These are phyloP conservation scores for Tilletia horrida DNA, from an alignment of 1,284 basidiomycete genomes.

Conservation along the genomic window DNA sequence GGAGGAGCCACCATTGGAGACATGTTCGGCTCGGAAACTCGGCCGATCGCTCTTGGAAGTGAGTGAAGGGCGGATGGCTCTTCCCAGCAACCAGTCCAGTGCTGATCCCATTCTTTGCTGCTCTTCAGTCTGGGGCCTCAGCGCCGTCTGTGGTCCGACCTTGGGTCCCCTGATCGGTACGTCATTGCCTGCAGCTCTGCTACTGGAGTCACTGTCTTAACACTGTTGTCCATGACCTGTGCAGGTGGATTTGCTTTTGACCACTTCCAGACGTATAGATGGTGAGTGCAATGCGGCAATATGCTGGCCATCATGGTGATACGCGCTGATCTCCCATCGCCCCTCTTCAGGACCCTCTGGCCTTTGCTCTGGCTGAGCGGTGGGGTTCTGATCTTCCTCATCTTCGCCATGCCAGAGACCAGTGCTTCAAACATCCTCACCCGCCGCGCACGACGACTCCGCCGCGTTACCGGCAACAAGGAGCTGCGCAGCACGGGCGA, in stretches of 20 bases:
- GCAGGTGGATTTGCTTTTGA: conserved; percentile 31
- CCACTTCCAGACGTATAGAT: conserved; percentile 33
- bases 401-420: conserved; percentile 54
- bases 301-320: too few species aligned
- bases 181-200: too few species aligned
- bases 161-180: conserved; percentile 39
- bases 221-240: too few species aligned
- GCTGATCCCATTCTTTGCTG: not conserved
- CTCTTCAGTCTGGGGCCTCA: conserved; percentile 30
- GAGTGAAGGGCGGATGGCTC: too few species aligned
- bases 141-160: conserved; percentile 34
- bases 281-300: conserved; percentile 11
- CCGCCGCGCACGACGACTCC: conserved; percentile 52
- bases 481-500: conserved; percentile 53
- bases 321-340: too few species aligned
- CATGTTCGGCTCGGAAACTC: conserved; percentile 23
- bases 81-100: too few species aligned
- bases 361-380: conserved; percentile 54
- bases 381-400: conserved; percentile 41
- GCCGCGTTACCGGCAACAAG: conserved; percentile 54
- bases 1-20: conserved; percentile 45
- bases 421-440: conserved; percentile 52
- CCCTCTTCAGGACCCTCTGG: conserved; percentile 46
- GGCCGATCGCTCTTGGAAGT: conserved; percentile 31
- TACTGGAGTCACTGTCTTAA: too few species aligned